Percentiles rank a stretch among this genome's conserved stretches.
phyloP scores from a whole-genome alignment of 371 early-diverging fungal genomes.

The Mucor piriformis region DNA sequence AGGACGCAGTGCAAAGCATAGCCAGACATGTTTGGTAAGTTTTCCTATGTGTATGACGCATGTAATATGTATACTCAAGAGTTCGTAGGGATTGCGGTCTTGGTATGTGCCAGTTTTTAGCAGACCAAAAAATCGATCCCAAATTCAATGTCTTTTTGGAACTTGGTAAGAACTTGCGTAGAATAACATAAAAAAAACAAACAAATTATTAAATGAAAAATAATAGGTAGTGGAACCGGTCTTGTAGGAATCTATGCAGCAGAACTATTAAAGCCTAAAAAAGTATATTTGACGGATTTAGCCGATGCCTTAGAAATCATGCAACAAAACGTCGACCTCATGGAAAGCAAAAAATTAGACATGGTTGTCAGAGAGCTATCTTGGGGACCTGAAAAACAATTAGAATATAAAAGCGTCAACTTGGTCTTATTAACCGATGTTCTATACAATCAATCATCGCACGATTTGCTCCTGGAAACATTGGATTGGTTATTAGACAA shows the following conservation, averaged over 20 bases:
- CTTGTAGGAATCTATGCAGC: constrained; percentile 48
- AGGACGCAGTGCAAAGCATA: constrained; percentile 46
- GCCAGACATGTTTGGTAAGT: constrained; percentile 51
- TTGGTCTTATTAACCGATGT: constrained; percentile 47
- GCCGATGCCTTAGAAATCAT: constrained; percentile 39
- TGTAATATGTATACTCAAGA: too few relatives aligned
- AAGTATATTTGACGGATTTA: constrained; percentile 45
- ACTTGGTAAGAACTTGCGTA: constrained; percentile 32
- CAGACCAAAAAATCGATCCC: constrained; percentile 7
- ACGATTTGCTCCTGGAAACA: constrained; percentile 43
- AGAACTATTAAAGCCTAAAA: constrained; percentile 23
- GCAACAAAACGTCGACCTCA: constrained; percentile 34
- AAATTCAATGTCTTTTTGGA: constrained; percentile 26
- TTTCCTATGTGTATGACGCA: neutral
- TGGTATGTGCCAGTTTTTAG: constrained; percentile 35
- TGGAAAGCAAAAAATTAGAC: neutral
- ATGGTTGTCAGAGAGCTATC: constrained; percentile 28
- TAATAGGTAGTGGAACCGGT: constrained; percentile 51
- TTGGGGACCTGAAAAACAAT: constrained; percentile 32
- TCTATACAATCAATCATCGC: constrained; percentile 47
- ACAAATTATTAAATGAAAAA: neutral
- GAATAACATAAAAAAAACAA: neutral
- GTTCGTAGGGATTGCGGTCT: constrained; percentile 49
- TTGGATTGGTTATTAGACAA: constrained; percentile 30
- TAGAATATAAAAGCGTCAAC: constrained; percentile 24